Conservation (phyloP, 2,329 filamentous ascomycete species). For the Aspergillus cejpii region DNA sequence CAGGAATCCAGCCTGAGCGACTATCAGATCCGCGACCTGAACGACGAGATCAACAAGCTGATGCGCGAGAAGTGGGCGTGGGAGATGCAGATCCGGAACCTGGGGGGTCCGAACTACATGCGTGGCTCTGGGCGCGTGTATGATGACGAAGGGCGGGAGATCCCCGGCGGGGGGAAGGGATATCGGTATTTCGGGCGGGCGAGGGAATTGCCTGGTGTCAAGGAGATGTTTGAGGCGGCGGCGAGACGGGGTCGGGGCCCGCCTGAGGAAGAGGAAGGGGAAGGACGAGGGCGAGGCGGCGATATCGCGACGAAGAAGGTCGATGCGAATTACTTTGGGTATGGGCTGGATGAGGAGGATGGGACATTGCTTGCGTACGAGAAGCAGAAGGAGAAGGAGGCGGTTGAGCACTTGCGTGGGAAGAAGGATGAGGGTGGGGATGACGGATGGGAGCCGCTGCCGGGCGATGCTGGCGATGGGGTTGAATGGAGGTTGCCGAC, state of each 20-base stretch:
- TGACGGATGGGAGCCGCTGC: constrained; percentile 74
- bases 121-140: constrained; percentile 63
- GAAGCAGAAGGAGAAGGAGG: constrained; percentile 72
- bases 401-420: constrained; percentile 60
- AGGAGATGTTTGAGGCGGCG: constrained; percentile 87
- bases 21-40: constrained; percentile 94
- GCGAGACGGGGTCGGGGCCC: constrained; percentile 56
- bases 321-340: constrained; percentile 93
- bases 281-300: constrained; percentile 45
- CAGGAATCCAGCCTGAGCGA: constrained; percentile 87
- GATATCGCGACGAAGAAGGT: constrained; percentile 58
- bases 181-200: constrained; percentile 94
- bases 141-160: constrained; percentile 66
- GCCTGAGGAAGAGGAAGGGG: constrained; percentile 60
- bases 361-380: constrained; percentile 74
- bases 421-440: constrained; percentile 53
- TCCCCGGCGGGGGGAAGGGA: constrained; percentile 69
- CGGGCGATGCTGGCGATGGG: constrained; percentile 80
- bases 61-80: constrained; percentile 99
- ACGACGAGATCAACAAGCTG: constrained; percentile 98
- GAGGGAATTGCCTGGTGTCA: constrained; percentile 83
- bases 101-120: constrained; percentile 98
- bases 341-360: constrained; percentile 87
- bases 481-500: constrained; percentile 76
- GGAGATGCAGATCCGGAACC: constrained; percentile 91